These are phyloP conservation scores for Diplodia corticola DNA, from an alignment of 2,329 filamentous ascomycete genomes.

Conservation along the genomic window DNA sequence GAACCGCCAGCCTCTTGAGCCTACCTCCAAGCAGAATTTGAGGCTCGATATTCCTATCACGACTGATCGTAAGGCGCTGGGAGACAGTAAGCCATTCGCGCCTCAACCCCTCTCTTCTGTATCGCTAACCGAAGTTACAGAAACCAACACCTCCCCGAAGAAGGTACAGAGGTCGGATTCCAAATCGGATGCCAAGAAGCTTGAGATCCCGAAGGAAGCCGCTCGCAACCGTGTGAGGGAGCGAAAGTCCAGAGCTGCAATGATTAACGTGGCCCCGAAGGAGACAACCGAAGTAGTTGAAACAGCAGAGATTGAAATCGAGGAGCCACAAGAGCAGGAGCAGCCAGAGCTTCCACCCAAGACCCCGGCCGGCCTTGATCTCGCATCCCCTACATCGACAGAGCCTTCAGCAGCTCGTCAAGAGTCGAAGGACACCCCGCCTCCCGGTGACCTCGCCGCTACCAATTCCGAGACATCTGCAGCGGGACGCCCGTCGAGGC, in stretches of 20 bases:
- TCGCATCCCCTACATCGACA: conserved; percentile 48
- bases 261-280: conserved; percentile 6
- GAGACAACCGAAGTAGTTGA: conserved; percentile 1
- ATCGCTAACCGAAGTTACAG: conserved; percentile 14
- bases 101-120: too few relatives aligned
- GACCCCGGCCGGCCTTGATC: conserved; percentile 37
- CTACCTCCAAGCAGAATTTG: neutral
- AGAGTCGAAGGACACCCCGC: conserved; percentile 10
- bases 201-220: conserved; percentile 1
- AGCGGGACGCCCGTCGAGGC: conserved; percentile 42
- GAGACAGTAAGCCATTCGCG: conserved; percentile 40
- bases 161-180: conserved; percentile 27
- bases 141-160: conserved; percentile 40
- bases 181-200: conserved; percentile 27
- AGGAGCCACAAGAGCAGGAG: neutral
- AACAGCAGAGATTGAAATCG: conserved; percentile 1
- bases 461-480: neutral
- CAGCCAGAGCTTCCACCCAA: conserved; percentile 38
- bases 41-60: conserved; percentile 22
- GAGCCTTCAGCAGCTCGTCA: conserved; percentile 35
- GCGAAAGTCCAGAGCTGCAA: conserved; percentile 25
- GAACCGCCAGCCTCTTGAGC: conserved; percentile 1
- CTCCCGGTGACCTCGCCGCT: neutral
- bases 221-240: conserved; percentile 22
- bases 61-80: conserved; percentile 40